Evolutionary conservation across 108 stramenopile genomes (phyloP).

Genomic region (Nitzschia sp.): DNA sequence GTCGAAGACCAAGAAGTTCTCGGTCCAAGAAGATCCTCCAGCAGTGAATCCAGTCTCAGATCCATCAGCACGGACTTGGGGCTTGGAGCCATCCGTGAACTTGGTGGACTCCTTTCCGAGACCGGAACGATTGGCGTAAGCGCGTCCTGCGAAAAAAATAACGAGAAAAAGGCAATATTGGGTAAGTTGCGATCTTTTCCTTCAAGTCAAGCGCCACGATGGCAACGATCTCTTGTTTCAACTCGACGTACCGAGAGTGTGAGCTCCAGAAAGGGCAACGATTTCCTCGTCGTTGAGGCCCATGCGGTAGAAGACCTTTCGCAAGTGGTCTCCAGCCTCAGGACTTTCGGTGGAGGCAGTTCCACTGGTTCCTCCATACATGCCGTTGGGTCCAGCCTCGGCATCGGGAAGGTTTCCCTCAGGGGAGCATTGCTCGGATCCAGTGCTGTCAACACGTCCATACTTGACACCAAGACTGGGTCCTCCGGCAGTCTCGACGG

Average conservation of each 20-base stretch:
- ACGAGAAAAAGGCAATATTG: not conserved
- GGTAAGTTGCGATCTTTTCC: not conserved
- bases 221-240: conserved; percentile 4
- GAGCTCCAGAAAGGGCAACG: conserved; percentile 90
- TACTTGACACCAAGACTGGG: conserved; percentile 73
- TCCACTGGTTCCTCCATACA: conserved; percentile 65
- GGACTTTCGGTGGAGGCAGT: conserved; percentile 57
- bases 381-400: conserved; percentile 59
- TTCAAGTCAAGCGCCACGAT: conserved; percentile 15
- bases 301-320: conserved; percentile 94
- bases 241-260: conserved; percentile 77
- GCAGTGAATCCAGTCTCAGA: conserved; percentile 84
- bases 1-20: conserved; percentile 73
- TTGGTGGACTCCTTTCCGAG: conserved; percentile 87
- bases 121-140: conserved; percentile 79
- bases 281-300: conserved; percentile 93
- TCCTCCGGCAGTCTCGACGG: conserved; percentile 73
- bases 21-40: conserved; percentile 85
- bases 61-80: conserved; percentile 80
- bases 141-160: conserved; percentile 39
- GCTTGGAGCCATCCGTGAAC: conserved; percentile 84
- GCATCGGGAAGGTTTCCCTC: conserved; percentile 88
- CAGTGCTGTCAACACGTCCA: conserved; percentile 73
- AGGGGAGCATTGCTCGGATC: conserved; percentile 45
- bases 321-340: conserved; percentile 66